phyloP scores from a whole-genome alignment of 352 stramenopile genomes.

The Pelagophyceae sp. region DNA sequence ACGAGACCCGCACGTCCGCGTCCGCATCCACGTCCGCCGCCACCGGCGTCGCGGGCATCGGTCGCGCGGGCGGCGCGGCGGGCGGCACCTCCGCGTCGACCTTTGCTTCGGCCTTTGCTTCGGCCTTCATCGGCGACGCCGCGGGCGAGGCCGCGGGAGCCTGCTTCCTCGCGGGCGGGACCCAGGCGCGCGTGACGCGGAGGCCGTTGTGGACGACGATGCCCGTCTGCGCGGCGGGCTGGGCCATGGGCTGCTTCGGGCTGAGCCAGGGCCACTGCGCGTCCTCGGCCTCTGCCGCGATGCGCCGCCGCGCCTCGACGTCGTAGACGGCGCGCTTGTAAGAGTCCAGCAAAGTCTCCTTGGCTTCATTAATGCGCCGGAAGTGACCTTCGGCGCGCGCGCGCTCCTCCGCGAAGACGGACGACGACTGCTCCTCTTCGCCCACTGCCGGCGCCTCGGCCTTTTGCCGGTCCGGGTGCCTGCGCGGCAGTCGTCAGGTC shows the following conservation, averaged over 20 bases:
- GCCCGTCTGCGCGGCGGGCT: not conserved
- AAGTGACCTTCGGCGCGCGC: conserved; percentile 11
- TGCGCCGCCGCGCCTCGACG: conserved; percentile 9
- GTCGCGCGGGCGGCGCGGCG: too few species aligned
- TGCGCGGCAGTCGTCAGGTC: too few species aligned
- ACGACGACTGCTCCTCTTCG: not conserved
- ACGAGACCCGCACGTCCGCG: not conserved
- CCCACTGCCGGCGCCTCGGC: not conserved
- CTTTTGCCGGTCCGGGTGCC: not conserved
- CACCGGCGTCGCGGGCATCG: not conserved
- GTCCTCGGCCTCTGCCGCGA: conserved; percentile 6
- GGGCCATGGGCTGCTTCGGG: not conserved
- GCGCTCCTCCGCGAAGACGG: too few species aligned
- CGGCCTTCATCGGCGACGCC: not conserved
- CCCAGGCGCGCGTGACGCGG: not conserved
- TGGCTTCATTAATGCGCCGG: conserved; percentile 19
- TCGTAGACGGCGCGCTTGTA: conserved; percentile 21
- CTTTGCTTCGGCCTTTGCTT: too few species aligned
- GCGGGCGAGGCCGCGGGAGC: too few species aligned
- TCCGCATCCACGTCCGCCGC: not conserved
- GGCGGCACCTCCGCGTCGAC: too few species aligned
- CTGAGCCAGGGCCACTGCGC: not conserved
- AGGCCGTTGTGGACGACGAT: not conserved
- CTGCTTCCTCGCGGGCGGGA: too few species aligned
- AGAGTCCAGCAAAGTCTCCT: conserved; percentile 9